These are phyloP conservation scores for Xerocomellus dryophilus DNA, from an alignment of 768 basidiomycete species.

Conservation along the genomic window DNA sequence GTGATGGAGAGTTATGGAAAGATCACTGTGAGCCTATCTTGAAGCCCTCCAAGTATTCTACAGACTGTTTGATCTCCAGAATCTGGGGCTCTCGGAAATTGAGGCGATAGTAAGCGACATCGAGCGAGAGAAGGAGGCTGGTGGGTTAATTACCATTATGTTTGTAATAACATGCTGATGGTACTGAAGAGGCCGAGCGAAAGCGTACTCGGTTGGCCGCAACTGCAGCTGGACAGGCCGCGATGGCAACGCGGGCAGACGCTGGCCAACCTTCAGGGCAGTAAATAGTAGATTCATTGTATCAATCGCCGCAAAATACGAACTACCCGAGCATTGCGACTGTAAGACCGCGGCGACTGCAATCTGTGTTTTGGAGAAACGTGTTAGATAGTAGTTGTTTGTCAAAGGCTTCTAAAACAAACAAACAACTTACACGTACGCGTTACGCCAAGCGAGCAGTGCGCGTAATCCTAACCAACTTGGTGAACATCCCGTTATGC, in stretches of 20 bases:
- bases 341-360: neutral
- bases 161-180: slow-evolving; percentile 1
- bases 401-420: slow-evolving; percentile 24
- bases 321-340: neutral
- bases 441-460: neutral
- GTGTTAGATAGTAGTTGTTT: slow-evolving; percentile 18
- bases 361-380: neutral
- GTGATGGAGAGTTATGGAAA: slow-evolving; percentile 96
- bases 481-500: slow-evolving; percentile 13
- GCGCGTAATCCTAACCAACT: neutral
- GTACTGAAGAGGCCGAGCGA: slow-evolving; percentile 79
- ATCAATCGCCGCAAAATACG: slow-evolving; percentile 9
- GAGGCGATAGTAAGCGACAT: slow-evolving; percentile 91
- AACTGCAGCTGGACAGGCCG: slow-evolving; percentile 87
- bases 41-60: neutral
- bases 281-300: slow-evolving; percentile 25
- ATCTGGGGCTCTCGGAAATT: slow-evolving; percentile 81
- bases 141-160: slow-evolving; percentile 38
- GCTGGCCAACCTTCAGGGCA: slow-evolving; percentile 36
- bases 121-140: slow-evolving; percentile 95
- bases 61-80: slow-evolving; percentile 43
- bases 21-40: slow-evolving; percentile 62
- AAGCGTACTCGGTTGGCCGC: slow-evolving; percentile 89
- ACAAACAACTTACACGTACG: slow-evolving; percentile 16
- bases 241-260: slow-evolving; percentile 65